phyloP scores from a whole-genome alignment of 768 basidiomycete species.

The Amanita pallidorosea region DNA sequence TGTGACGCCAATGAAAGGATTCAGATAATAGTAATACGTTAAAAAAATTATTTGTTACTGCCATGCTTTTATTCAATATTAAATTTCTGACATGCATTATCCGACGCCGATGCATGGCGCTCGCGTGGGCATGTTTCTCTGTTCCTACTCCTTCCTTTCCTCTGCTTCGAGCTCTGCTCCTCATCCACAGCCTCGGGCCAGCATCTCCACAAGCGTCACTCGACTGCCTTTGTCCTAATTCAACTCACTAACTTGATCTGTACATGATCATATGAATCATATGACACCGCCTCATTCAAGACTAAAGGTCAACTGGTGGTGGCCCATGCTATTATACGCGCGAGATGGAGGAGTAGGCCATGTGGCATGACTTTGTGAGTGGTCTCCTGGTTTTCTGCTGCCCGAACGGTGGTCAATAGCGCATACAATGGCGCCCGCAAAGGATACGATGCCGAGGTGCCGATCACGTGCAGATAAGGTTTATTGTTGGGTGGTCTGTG shows the following conservation, averaged over 20 bases:
- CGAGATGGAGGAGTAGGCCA: not conserved
- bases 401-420: not conserved
- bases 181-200: not conserved
- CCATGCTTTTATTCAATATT: not conserved
- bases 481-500: conserved; percentile 34
- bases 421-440: not conserved
- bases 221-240: not conserved
- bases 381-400: not conserved
- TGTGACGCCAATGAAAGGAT: not conserved
- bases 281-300: not conserved
- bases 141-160: conserved; percentile 4
- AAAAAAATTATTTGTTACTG: too few relatives aligned
- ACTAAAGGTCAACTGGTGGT: not conserved
- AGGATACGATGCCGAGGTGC: conserved; percentile 6
- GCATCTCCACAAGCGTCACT: not conserved
- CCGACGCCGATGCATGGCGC: conserved; percentile 3
- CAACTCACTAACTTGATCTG: conserved; percentile 1
- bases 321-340: not conserved
- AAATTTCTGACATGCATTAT: conserved; percentile 3
- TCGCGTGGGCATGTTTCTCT: conserved; percentile 5
- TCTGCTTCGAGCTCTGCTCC: not conserved
- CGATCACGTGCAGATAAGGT: conserved; percentile 23
- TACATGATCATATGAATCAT: conserved; percentile 1
- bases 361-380: not conserved
- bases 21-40: not conserved